Percentiles rank a stretch among this genome's conserved stretches.
phyloP scores from a whole-genome alignment of 257 asterid species.

The Buddleja alternifolia region DNA sequence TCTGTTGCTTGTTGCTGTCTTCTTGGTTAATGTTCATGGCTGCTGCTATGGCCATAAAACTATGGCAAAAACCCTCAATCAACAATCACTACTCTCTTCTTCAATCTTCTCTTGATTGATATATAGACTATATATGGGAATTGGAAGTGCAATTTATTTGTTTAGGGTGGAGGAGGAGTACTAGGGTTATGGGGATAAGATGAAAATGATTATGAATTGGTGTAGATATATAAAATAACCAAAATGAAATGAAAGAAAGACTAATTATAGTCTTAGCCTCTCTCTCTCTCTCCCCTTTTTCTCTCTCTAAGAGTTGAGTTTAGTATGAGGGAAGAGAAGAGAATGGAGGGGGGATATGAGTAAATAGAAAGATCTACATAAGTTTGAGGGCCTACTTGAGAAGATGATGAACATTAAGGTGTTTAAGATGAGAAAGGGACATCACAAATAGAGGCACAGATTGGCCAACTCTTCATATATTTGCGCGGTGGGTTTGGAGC shows the following conservation, averaged over 20 bases:
- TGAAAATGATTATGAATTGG: conserved; percentile 2
- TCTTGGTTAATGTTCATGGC: conserved; percentile 62
- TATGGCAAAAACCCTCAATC: conserved; percentile 22
- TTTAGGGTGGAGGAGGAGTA: background rate
- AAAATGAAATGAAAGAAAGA: too few relatives aligned
- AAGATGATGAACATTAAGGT: conserved; percentile 47
- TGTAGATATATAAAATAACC: background rate
- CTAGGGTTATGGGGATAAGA: conserved; percentile 27
- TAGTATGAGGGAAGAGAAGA: conserved; percentile 21
- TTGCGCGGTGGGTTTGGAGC: conserved; percentile 86
- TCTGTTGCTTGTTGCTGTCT: conserved; percentile 33
- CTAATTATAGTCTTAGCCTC: background rate
- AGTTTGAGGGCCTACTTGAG: conserved; percentile 59
- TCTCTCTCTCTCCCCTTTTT: conserved; percentile 31
- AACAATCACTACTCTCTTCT: background rate
- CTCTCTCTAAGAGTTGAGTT: conserved; percentile 23
- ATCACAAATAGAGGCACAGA: conserved; percentile 57
- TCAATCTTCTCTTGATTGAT: background rate
- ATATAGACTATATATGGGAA: background rate
- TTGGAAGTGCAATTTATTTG: conserved; percentile 1
- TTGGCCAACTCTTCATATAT: conserved; percentile 49
- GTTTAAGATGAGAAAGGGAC: conserved; percentile 76
- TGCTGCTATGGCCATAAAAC: conserved; percentile 71
- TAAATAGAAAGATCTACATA: conserved; percentile 54
- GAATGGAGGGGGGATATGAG: conserved; percentile 24